Percentiles rank a stretch among this genome's conserved stretches.
phyloP scores from a whole-genome alignment of 169 alveolate species.

The Plasmodium vinckei region DNA sequence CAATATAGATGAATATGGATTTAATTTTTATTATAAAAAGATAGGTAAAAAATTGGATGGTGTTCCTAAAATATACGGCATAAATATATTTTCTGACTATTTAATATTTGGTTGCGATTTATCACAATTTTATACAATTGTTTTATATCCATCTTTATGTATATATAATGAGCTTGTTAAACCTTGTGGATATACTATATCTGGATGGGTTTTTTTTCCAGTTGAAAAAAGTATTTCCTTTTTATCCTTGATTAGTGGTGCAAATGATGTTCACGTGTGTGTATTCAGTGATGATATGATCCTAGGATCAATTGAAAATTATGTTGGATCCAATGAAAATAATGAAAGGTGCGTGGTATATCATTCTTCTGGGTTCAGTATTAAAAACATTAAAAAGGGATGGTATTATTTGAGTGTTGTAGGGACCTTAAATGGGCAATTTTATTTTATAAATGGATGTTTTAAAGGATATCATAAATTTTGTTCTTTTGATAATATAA shows the following conservation, averaged over 20 bases:
- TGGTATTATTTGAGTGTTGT: conserved; percentile 68
- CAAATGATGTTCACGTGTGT: conserved; percentile 45
- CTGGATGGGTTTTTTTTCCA: conserved; percentile 55
- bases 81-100: conserved; percentile 35
- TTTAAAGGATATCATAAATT: conserved; percentile 65
- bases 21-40: conserved; percentile 44
- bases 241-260: conserved; percentile 54
- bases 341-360: not conserved
- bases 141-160: conserved; percentile 45
- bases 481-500: conserved; percentile 68
- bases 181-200: conserved; percentile 42
- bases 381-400: conserved; percentile 49
- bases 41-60: conserved; percentile 12
- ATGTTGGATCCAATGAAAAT: conserved; percentile 4
- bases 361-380: conserved; percentile 64
- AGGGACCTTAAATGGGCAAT: conserved; percentile 55
- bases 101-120: conserved; percentile 46
- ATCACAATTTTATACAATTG: conserved; percentile 45
- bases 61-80: conserved; percentile 49
- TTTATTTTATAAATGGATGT: conserved; percentile 61
- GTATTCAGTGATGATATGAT: conserved; percentile 45
- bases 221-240: conserved; percentile 50
- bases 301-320: conserved; percentile 57
- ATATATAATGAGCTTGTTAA: conserved; percentile 49
- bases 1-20: conserved; percentile 48